These are phyloP conservation scores for Aspergillus cejpii DNA, from an alignment of 2,329 filamentous ascomycete genomes.

Conservation along the genomic window DNA sequence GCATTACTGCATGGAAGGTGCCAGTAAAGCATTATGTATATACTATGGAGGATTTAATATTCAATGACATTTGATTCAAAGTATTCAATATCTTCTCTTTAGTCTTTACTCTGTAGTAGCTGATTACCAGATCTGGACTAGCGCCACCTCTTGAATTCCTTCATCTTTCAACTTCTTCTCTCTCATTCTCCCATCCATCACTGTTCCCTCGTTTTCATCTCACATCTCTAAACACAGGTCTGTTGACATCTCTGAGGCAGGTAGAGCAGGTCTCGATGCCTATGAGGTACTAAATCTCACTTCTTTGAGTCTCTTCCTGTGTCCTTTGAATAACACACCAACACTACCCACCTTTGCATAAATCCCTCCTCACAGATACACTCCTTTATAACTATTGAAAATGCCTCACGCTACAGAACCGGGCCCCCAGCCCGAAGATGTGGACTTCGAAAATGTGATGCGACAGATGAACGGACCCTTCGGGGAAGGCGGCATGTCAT, in stretches of 20 bases:
- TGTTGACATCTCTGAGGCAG: conserved; percentile 1
- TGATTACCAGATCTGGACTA: conserved; percentile 25
- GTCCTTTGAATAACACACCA: too few relatives aligned
- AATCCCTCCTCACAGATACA: conserved; percentile 1
- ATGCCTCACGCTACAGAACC: conserved; percentile 39
- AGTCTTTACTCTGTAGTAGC: conserved; percentile 10
- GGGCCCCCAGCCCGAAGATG: conserved; percentile 29
- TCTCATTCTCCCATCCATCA: not conserved
- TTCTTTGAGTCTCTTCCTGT: not conserved
- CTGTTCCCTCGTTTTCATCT: not conserved
- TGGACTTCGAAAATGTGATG: conserved; percentile 40
- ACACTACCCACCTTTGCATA: too few relatives aligned
- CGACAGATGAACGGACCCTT: conserved; percentile 37
- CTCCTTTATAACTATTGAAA: conserved; percentile 6
- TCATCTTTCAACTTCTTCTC: not conserved
- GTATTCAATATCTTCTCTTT: not conserved
- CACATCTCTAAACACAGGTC: not conserved
- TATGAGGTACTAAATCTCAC: not conserved
- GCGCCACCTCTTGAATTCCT: conserved; percentile 11
- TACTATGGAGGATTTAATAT: conserved; percentile 52
- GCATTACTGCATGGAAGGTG: conserved; percentile 87
- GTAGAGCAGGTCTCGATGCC: conserved; percentile 11
- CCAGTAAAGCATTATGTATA: conserved; percentile 67
- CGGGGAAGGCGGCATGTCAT: conserved; percentile 25
- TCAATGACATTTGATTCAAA: conserved; percentile 12